Conservation (phyloP, 139 green algal genomes). For the Trebouxia sp. region DNA sequence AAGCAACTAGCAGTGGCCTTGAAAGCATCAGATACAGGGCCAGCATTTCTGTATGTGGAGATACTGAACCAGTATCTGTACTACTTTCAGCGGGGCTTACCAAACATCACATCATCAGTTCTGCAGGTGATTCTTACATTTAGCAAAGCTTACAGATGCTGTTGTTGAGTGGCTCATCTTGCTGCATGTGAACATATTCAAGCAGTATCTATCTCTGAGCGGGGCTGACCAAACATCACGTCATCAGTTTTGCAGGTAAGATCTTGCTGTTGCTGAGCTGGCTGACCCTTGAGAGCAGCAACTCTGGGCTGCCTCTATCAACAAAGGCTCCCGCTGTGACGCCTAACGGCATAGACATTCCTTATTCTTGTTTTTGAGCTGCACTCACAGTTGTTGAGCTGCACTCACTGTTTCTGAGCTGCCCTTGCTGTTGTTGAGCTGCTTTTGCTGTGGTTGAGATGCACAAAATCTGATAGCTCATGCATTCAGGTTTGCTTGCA, state of each 20-base stretch:
- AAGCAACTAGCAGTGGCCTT: slow-evolving; percentile 64
- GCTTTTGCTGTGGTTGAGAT: not conserved
- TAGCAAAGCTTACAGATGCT: not conserved
- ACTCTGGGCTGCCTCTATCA: not conserved
- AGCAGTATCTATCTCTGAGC: not conserved
- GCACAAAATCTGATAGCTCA: not conserved
- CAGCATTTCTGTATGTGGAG: slow-evolving; percentile 74
- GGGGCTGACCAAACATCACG: not conserved
- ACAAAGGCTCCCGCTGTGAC: too few relatives aligned
- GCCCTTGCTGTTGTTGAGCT: not conserved
- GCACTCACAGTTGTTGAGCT: not conserved
- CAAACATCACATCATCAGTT: slow-evolving; percentile 52
- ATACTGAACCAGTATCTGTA: slow-evolving; percentile 84
- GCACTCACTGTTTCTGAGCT: not conserved
- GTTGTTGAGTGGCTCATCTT: not conserved
- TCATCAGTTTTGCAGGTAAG: not conserved
- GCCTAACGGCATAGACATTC: not conserved
- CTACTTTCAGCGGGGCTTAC: slow-evolving; percentile 59
- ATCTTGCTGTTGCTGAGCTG: not conserved
- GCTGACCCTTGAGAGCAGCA: not conserved
- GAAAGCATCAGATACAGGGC: slow-evolving; percentile 26
- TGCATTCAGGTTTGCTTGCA: too few relatives aligned
- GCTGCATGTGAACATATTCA: not conserved
- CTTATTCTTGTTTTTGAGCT: not conserved
- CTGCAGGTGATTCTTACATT: not conserved